Conservation (phyloP, 2,329 filamentous ascomycete species). For the Botrytis fragariae region DNA sequence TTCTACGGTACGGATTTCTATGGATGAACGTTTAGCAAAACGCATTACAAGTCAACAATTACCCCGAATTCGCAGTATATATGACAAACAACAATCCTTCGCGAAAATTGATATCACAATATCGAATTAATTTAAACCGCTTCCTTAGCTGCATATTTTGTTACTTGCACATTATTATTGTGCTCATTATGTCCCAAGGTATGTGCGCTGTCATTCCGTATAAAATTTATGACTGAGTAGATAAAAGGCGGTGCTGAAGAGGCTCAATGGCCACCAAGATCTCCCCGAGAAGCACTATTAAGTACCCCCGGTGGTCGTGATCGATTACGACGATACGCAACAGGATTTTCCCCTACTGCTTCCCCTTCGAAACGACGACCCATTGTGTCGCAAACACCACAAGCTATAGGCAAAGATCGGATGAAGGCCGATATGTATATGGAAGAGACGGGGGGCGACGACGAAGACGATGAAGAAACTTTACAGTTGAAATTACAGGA, state of each 20-base stretch:
- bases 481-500: slow-evolving; percentile 81
- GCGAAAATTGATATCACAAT: neutral
- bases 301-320: slow-evolving; percentile 76
- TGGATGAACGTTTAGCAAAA: neutral
- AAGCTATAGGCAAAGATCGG: slow-evolving; percentile 25
- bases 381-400: slow-evolving; percentile 24
- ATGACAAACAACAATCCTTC: slow-evolving; percentile 10
- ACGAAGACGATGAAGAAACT: slow-evolving; percentile 80
- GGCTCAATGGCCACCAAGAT: slow-evolving; percentile 61
- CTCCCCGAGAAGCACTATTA: slow-evolving; percentile 61
- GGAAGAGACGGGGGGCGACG: slow-evolving; percentile 48
- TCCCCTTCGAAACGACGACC: slow-evolving; percentile 58
- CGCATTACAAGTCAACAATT: neutral
- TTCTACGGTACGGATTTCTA: neutral
- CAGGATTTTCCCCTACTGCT: slow-evolving; percentile 65
- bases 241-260: slow-evolving; percentile 19
- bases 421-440: slow-evolving; percentile 38
- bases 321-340: slow-evolving; percentile 66
- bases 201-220: slow-evolving; percentile 11
- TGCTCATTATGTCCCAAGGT: slow-evolving; percentile 19
- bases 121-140: neutral
- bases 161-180: slow-evolving; percentile 11
- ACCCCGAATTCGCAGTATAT: neutral
- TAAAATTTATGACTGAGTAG: slow-evolving; percentile 4
- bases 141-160: slow-evolving; percentile 10